Percentiles rank a stretch among this genome's conserved stretches.
Evolutionary conservation across 1,284 basidiomycete genomes (phyloP).

Genomic region (Ganoderma lingzhi): DNA sequence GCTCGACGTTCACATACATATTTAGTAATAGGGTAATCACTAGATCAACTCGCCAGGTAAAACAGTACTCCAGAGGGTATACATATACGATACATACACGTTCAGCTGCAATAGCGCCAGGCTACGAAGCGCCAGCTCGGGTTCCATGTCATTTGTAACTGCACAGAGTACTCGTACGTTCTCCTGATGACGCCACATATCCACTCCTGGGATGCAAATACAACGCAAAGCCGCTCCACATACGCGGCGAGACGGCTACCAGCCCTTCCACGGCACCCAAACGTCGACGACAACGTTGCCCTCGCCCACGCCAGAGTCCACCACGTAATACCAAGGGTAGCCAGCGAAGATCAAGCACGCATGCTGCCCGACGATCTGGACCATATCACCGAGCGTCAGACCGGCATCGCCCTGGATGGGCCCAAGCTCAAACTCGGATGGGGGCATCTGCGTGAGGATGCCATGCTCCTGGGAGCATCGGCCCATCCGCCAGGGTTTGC

Average conservation of each 20-base stretch:
- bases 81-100: constrained; percentile 7
- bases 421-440: constrained; percentile 35
- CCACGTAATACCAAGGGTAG: constrained; percentile 85
- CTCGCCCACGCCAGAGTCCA: constrained; percentile 63
- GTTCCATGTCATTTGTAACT: constrained; percentile 2
- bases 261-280: constrained; percentile 93
- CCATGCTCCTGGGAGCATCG: constrained; percentile 88
- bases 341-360: constrained; percentile 82
- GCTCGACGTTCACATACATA: not conserved
- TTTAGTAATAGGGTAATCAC: constrained; percentile 6
- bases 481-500: constrained; percentile 74
- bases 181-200: not conserved
- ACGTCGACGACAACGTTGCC: constrained; percentile 75
- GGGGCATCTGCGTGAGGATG: constrained; percentile 56
- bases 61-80: constrained; percentile 1
- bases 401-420: constrained; percentile 38
- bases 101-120: constrained; percentile 2
- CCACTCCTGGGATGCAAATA: not conserved
- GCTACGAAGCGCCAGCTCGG: constrained; percentile 1
- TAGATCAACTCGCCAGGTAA: not conserved
- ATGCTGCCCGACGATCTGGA: constrained; percentile 79
- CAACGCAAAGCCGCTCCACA: not conserved
- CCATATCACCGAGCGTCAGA: constrained; percentile 65
- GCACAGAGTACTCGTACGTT: constrained; percentile 9
- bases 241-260: constrained; percentile 53